Evolutionary conservation across 148 eudicot genomes (phyloP), one percentile per base, ranked within the genome.

Genomic region (Nyssa sinensis): DNA sequence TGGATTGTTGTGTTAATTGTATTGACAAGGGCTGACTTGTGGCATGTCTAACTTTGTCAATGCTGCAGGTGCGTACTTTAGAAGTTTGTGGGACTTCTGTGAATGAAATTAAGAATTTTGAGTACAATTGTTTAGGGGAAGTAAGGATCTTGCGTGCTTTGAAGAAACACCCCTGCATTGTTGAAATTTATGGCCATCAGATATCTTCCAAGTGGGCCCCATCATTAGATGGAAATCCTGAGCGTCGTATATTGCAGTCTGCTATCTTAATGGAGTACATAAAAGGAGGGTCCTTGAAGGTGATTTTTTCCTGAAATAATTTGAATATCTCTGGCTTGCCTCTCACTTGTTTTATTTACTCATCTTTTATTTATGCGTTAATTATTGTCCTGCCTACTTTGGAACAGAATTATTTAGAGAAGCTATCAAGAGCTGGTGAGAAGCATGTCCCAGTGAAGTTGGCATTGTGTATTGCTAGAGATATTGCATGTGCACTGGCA

Each of bases 221-320:
- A 25, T 82, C 91, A 37, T 71, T 84, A 14, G 91, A 86, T 79
- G 92, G 79, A 75, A 85, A 79, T 71, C 79, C 84, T 67, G 91
- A 81, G 64, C 78, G 74, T 49, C 97, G 96, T 29, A 78, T 82
- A 37, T 77, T 92, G 51, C 84, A 82, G 79, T 90, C 96, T 81
- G 89, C 90, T 29, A 92, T 95, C 35, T 75, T 90, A 41, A 85
- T 95, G 97, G 98, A 95, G 81, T 86, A 95, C 76, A 86, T 95
- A 35, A 82, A 84, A 79, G 98, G 98, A 77, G 98, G 98, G 19
- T 90, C 98, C 49, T 73, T 95, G 57, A 94, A 85, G 93, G 98
- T 94, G n/a, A 81, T 64, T 7, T 31, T 53, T 41, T 76, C n/a
- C 14, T 25, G 65, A 4, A 28, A 27, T 53, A 3, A 63, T 60